Evolutionary conservation across 176 grass and related monocot species (phyloP), one percentile per base, ranked within the genome.

Genomic region (Carex parvula): DNA sequence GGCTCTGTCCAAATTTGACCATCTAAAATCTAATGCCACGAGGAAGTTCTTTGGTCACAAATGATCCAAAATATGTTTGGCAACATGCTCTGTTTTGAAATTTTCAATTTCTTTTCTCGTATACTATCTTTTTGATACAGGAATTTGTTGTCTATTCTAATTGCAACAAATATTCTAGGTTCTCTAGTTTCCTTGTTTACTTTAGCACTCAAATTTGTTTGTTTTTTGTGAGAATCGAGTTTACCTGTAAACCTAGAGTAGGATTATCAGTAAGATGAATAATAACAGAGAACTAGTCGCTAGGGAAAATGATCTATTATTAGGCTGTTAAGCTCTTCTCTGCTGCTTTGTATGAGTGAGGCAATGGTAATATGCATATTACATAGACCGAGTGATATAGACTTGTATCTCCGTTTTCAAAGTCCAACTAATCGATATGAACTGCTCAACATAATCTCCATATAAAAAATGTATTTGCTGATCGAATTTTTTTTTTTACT

Each of bases 1-100:
- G 56, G 85, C 66, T 5, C 74, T 81, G 18, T 85, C 91, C 8
- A 78, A 83, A 83, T 62, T 83, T 8, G 60, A 66, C 16, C 84
- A 82, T 11, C 65, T 97, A 79, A 90, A 87, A 79, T 70, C 88
- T 64, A 67, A 82, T 88, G 89, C 60, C 70, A 52, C 39, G 60
- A 83, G 83, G 83, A 94, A 88, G 80, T 85, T 85, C 46, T 83
- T 84, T 21, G 87, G 70, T 60, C 77, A 90, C 59, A 85, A 90
- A 87, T 81, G 84, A 86, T 83, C 17, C 62, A 83, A 42, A 81
- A 67, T 67, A 83, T 53, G 46, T 83, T 83, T 30, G 41, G 80
- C 29, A 24, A 18, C 59, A 68, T 50, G 42, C 13, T 29, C 35
- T 35, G 56, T 65, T 48, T 53, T 53, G 41, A 65, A 46, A 13